Evolutionary conservation across 345 rosid genomes (phyloP).

Genomic region (Eucalyptus guilfoylei): DNA sequence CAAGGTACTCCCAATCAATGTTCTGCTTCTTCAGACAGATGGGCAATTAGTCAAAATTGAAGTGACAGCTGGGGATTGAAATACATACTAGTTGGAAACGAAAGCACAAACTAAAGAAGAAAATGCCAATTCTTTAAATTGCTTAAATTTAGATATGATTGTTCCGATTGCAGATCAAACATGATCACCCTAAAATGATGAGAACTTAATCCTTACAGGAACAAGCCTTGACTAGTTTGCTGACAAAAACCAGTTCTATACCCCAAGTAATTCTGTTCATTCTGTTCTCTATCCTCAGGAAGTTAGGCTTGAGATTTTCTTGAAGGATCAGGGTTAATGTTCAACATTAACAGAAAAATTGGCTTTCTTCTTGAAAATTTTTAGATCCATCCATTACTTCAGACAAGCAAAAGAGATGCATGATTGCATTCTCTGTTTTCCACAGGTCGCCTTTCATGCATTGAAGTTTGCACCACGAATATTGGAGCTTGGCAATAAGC

Average conservation of each 20-base stretch:
- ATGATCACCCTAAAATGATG: not conserved
- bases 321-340: not conserved
- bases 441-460: slow-evolving; percentile 22
- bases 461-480: slow-evolving; percentile 57
- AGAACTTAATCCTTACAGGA: not conserved
- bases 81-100: not conserved
- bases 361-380: not conserved
- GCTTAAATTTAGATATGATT: not conserved
- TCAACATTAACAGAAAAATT: not conserved
- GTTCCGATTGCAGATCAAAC: not conserved
- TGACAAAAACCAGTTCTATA: not conserved
- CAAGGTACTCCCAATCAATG: slow-evolving; percentile 36
- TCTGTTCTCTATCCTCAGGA: not conserved
- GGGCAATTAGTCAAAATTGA: not conserved
- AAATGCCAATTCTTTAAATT: not conserved
- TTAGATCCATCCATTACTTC: not conserved
- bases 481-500: slow-evolving; percentile 60
- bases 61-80: not conserved
- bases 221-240: not conserved
- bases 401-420: not conserved
- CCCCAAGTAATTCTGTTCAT: not conserved
- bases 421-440: not conserved
- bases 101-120: not conserved
- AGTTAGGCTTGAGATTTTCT: not conserved
- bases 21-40: not conserved